These are phyloP conservation scores for Abortiporus biennis DNA, from an alignment of 1,284 basidiomycete species.

Conservation along the genomic window DNA sequence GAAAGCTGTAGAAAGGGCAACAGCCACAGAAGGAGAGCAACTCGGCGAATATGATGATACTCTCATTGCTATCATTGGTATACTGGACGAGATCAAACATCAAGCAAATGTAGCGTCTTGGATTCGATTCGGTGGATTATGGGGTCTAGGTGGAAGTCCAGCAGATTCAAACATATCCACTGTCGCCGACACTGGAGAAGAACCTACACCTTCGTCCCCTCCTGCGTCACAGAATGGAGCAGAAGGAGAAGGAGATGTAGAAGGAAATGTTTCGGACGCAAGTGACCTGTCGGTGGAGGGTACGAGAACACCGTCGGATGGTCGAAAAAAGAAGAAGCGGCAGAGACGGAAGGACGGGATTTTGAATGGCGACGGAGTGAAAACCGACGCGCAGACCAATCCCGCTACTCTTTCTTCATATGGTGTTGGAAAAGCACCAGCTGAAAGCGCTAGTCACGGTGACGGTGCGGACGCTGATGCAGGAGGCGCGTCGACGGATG, in stretches of 20 bases:
- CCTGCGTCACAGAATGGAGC: constrained; percentile 6
- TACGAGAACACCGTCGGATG: constrained; percentile 3
- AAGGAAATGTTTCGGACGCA: neutral
- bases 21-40: constrained; percentile 10
- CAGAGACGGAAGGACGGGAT: neutral
- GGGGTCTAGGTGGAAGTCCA: constrained; percentile 19
- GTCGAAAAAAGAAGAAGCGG: constrained; percentile 13
- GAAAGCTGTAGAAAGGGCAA: constrained; percentile 9
- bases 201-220: neutral
- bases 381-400: neutral
- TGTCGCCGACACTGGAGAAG: neutral
- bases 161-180: neutral
- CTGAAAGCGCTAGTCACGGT: neutral
- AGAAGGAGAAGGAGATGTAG: neutral
- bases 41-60: constrained; percentile 44
- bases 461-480: neutral
- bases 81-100: constrained; percentile 52
- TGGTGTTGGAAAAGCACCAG: neutral
- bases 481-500: neutral
- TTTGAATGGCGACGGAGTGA: constrained; percentile 7
- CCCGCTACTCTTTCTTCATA: neutral
- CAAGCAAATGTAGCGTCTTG: constrained; percentile 66
- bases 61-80: constrained; percentile 65
- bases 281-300: neutral
- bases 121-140: constrained; percentile 54